Evolutionary conservation across 208 protist genomes (phyloP), one percentile per base, ranked within the genome.

Genomic region (Naegleria gruberi): DNA sequence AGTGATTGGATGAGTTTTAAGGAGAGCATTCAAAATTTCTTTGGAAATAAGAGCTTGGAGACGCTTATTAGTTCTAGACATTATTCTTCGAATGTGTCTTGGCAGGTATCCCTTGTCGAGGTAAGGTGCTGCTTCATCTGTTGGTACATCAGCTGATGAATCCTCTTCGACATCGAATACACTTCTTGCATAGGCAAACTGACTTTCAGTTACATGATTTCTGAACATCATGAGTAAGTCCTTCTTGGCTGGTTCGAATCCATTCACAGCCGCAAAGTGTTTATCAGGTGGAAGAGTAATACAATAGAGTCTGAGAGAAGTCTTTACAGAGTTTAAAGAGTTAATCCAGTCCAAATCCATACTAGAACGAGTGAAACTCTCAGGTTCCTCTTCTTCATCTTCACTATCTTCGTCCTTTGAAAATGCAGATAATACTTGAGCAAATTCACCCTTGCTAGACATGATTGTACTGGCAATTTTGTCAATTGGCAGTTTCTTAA

Each of bases 241-340:
- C n/a, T 55, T 87, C 30, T 55, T 87, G 19, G 41, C n/a, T 12
- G 83, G 83, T 51, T 87, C 83, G 40, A 87, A 87, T 55, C 42
- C 43, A 55, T 87, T 41, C 7, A 87, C 10, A 0, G 83, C 42
- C 51, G 30, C n/a, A 7, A 5, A 15, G 40, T 55, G 44, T 55
- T 55, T 45, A 51, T 87, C 83, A 40, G 83, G 83, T 55, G 83
- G 83, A 17, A 87, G 15, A 3, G 83, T 87, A 23, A 87, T 87
- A 34, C 43, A 47, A 87, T 87, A 87, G 10, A 87, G 12, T 42
- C 83, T 30, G 8, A 87, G 30, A 0, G 83, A 23, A 19, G 43
- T 55, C 37, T 87, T 87, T 26, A 87, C 65, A 37, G 65, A 8
- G 26, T 77, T 77, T n/a, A 77, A 77, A 8, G 65, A 77, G 34